Evolutionary conservation across 1,284 basidiomycete species (phyloP), one percentile per base, ranked within the genome.

Genomic region (Coniferiporia sulphurascens): DNA sequence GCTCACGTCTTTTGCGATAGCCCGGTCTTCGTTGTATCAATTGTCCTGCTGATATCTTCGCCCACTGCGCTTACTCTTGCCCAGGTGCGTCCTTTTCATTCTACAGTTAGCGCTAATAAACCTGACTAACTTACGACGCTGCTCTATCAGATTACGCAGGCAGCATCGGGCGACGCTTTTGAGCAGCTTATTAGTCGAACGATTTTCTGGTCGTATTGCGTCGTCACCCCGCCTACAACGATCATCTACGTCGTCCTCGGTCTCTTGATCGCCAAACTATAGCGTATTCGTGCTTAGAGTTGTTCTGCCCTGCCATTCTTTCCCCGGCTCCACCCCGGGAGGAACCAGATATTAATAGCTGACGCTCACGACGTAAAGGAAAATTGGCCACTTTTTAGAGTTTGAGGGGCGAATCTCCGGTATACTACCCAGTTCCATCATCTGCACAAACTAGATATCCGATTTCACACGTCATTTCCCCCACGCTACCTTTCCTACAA

Each of bases 101-200:
- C 49, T 48, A 5, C 3, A 4, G 4, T 22, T 44, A 19, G 34
- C 10, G 3, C 32, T 19, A 9, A 12, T 13, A 27, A 45, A 13
- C 43, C 17, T 46, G 34, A 27, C 61, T 17, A 41, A 59, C 38
- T 3, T 48, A 41, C 46, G 3, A 4, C 17, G n/a, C 7, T 43
- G 19, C 44, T 41, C n/a, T 13, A 17, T 19, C 71, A 95, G 78
- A 93, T 96, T 68, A 94, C 59, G 19, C 38, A 93, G 72, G 90
- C 90, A 5, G 90, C 86, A 1, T 88, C 87, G 0, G 91, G 91
- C 9, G 91, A 93, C 68, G 87, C 91, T 0, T 96, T 97, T 69
- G 95, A 97, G 73, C 79, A 91, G 5, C 80, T 98, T 51, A 91
- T 98, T 68, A 88, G 84, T 61, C 77, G 84, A 32, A 91, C 90